Base-by-base conservation (phyloP, 495 filamentous ascomycete genomes). In the Podospora pseudoanserina region DNA sequence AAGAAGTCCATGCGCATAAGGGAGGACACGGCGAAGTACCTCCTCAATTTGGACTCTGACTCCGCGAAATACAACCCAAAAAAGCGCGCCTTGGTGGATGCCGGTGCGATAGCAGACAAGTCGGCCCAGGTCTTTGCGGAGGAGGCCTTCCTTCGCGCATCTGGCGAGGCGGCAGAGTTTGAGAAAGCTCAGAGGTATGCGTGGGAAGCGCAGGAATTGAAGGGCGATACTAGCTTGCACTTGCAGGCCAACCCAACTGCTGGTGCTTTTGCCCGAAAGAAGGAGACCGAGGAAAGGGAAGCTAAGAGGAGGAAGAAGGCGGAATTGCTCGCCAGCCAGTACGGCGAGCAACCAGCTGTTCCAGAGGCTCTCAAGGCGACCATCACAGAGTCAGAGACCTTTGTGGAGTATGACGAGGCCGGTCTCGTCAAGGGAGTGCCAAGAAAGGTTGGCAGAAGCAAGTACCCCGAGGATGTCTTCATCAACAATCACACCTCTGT, bases 1-100 rank as follows among this genome's bases (percentile, higher is more conserved):
- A 86, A 92, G 69, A 94, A 97, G 72, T 76, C 75, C 19, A 85
- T 99, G 68, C 87, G 95, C 64, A 87, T 99, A 68, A 88, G 95
- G 73, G 95, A 99, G 81, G 95, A 99, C 77, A 98, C 95, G 5
- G 95, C 95, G n/a, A 98, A 98, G 76, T 99, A 99, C 76, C 81
- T 99, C 6, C 82, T 97, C 0, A 97, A 97, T 73, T 85, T 99
- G 4, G 95, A 98, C 72, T 86, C 96, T 3, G 95, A 99, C 72
- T 97, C 94, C 0, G 96, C 95, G 15, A 97, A 97, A 75, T 99
- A 99, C 78, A 96, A 99, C 74, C 95, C 95, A 0, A 99, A 99
- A 76, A 98, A 94, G 44, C 87, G 95, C 67, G 90, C 92, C 5
- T 96, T 99, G 89, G 90, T 97, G 4, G 94, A 97, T 70, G 86